These are phyloP conservation scores for Termitomyces eurrhizus DNA, from an alignment of 768 basidiomycete genomes.

Conservation along the genomic window DNA sequence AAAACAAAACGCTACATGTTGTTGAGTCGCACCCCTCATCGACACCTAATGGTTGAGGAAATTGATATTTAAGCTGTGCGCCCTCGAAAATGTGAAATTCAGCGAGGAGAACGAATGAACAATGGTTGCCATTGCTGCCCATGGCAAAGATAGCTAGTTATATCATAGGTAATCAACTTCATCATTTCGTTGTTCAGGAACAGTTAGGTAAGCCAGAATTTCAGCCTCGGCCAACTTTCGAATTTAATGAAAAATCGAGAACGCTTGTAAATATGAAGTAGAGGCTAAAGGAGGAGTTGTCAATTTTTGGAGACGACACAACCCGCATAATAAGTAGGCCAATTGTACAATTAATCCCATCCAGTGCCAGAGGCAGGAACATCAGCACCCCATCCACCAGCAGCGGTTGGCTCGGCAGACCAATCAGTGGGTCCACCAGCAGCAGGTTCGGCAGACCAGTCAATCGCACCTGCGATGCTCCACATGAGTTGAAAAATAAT, in stretches of 20 bases:
- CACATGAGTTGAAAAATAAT: not conserved
- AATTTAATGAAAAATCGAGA: not conserved
- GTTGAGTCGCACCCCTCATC: conserved; percentile 77
- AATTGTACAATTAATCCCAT: conserved; percentile 37
- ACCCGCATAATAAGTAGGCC: conserved; percentile 12
- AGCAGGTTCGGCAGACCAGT: conserved; percentile 75
- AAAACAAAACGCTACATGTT: conserved; percentile 8
- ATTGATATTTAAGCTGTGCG: conserved; percentile 91
- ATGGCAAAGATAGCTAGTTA: conserved; percentile 45
- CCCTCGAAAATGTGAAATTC: conserved; percentile 98
- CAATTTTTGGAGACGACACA: conserved; percentile 15
- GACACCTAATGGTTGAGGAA: conserved; percentile 89
- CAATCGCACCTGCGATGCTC: conserved; percentile 55
- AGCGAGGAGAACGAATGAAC: conserved; percentile 93
- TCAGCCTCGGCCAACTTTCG: not conserved
- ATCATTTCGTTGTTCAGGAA: not conserved
- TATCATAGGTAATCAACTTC: conserved; percentile 17
- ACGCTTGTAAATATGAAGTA: not conserved
- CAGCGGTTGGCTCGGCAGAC: conserved; percentile 73
- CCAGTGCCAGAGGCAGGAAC: conserved; percentile 27
- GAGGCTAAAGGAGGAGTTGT: conserved; percentile 3
- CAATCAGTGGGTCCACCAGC: conserved; percentile 64
- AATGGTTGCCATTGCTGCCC: conserved; percentile 68
- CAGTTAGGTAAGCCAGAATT: conserved; percentile 2
- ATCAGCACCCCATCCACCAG: conserved; percentile 43